phyloP scores from a whole-genome alignment of 2,329 filamentous ascomycete species.

The Penicillium sp. region DNA sequence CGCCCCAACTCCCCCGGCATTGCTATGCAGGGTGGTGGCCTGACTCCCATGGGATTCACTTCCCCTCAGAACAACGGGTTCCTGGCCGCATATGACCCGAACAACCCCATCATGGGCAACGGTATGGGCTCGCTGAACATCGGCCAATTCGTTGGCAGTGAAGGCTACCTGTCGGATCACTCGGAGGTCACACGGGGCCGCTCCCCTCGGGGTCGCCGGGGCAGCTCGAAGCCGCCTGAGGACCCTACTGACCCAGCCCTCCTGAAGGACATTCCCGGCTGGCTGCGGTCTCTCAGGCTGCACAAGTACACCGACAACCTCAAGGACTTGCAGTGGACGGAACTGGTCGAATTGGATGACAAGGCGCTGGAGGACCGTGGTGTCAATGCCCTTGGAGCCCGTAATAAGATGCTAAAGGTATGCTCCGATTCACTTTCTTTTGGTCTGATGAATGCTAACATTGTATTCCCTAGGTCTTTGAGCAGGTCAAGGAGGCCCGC shows the following conservation, averaged over 20 bases:
- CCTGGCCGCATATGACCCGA: constrained; percentile 78
- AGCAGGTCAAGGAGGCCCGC: constrained; percentile 85
- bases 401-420: constrained; percentile 97
- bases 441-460: constrained; percentile 23
- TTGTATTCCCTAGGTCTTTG: constrained; percentile 67
- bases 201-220: constrained; percentile 86
- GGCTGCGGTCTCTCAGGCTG: constrained; percentile 89
- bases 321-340: constrained; percentile 96
- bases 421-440: constrained; percentile 18
- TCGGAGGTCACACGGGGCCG: constrained; percentile 88
- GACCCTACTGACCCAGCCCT: constrained; percentile 90
- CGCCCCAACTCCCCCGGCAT: constrained; percentile 88
- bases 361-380: constrained; percentile 89
- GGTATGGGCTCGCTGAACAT: constrained; percentile 72
- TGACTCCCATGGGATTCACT: constrained; percentile 71
- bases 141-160: constrained; percentile 70
- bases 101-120: constrained; percentile 70
- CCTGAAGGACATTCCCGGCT: constrained; percentile 91
- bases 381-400: constrained; percentile 90
- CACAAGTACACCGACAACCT: constrained; percentile 99
- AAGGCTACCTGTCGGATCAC: constrained; percentile 91
- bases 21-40: constrained; percentile 67
- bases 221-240: constrained; percentile 96
- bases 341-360: constrained; percentile 88
- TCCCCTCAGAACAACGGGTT: constrained; percentile 95